Evolutionary conservation across 2,329 filamentous ascomycete species (phyloP).

Genomic region (Penicillium sp.): DNA sequence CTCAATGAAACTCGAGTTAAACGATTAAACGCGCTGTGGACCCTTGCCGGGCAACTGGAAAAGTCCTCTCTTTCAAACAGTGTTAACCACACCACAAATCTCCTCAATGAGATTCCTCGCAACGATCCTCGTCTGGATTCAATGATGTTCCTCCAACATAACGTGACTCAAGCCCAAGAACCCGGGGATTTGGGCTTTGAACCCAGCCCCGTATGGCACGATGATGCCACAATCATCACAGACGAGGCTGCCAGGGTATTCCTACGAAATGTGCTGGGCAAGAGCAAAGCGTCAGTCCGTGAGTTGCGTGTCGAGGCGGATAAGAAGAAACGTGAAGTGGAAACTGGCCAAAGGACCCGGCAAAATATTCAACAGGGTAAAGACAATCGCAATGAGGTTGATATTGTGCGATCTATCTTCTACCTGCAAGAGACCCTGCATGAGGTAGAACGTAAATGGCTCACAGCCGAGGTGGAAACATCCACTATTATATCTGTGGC

Average conservation of each 20-base stretch:
- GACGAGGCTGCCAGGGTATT: conserved; percentile 90
- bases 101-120: conserved; percentile 79
- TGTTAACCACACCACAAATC: conserved; percentile 70
- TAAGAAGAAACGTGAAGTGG: conserved; percentile 83
- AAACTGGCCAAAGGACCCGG: conserved; percentile 73
- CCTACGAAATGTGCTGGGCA: conserved; percentile 85
- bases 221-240: conserved; percentile 82
- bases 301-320: conserved; percentile 84
- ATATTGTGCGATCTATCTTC: conserved; percentile 82
- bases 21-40: conserved; percentile 86
- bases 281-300: conserved; percentile 82
- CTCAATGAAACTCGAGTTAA: conserved; percentile 85
- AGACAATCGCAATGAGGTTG: conserved; percentile 86
- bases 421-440: conserved; percentile 82
- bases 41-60: conserved; percentile 77
- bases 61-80: conserved; percentile 76
- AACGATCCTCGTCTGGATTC: conserved; percentile 91
- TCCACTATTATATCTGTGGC: conserved; percentile 89
- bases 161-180: conserved; percentile 80
- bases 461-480: conserved; percentile 91
- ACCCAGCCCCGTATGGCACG: conserved; percentile 95
- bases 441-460: conserved; percentile 77
- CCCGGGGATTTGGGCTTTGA: conserved; percentile 86
- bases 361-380: conserved; percentile 78
- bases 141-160: conserved; percentile 97